A percentile compares a stretch with the other conserved stretches of the same genome.
These are phyloP conservation scores for Kodamaea restingae DNA, from an alignment of 805 yeast species.

Conservation along the genomic window DNA sequence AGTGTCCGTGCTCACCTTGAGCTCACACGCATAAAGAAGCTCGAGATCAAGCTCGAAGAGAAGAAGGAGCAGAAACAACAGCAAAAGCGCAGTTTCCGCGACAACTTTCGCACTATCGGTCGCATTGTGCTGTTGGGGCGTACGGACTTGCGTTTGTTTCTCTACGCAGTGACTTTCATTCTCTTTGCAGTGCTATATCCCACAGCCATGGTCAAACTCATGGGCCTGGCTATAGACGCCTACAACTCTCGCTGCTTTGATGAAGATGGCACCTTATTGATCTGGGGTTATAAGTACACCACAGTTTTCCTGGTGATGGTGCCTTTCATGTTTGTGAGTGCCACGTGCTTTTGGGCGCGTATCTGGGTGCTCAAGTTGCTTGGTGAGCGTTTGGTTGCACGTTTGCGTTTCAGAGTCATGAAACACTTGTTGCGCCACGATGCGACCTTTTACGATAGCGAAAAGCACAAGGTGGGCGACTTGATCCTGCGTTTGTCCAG, in stretches of 20 bases:
- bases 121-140: constrained; percentile 37
- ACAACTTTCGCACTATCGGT: constrained; percentile 34
- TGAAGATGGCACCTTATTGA: constrained; percentile 36
- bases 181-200: constrained; percentile 43
- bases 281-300: constrained; percentile 43
- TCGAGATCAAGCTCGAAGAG: constrained; percentile 28
- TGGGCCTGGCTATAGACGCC: constrained; percentile 42
- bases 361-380: constrained; percentile 38
- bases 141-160: constrained; percentile 36
- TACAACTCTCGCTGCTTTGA: constrained; percentile 32
- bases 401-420: constrained; percentile 40
- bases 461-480: constrained; percentile 45
- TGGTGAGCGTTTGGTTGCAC: constrained; percentile 43
- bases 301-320: constrained; percentile 40
- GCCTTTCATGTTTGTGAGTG: constrained; percentile 41
- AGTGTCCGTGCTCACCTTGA: constrained; percentile 25
- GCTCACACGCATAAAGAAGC: constrained; percentile 20
- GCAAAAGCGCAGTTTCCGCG: constrained; percentile 25
- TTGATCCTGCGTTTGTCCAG: constrained; percentile 41
- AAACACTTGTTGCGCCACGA: constrained; percentile 41
- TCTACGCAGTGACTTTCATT: constrained; percentile 39
- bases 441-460: constrained; percentile 38
- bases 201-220: constrained; percentile 40
- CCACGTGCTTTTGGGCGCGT: constrained; percentile 45
- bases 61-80: constrained; percentile 20